A percentile compares a stretch with the other conserved stretches of the same genome.
These are phyloP conservation scores for Picochlorum sp. DNA, from an alignment of 139 green algal species.

Conservation along the genomic window DNA sequence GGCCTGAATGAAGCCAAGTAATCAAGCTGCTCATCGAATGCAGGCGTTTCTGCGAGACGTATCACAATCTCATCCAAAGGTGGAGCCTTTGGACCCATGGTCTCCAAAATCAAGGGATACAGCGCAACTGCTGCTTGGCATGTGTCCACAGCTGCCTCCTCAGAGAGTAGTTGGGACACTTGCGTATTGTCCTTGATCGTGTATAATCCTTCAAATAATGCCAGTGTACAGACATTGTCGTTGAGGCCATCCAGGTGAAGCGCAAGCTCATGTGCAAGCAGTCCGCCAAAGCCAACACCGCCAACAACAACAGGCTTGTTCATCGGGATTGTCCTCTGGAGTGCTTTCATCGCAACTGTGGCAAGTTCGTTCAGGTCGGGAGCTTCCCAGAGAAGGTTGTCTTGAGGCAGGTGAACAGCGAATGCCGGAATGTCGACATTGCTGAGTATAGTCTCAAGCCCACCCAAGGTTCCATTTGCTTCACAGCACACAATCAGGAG, in stretches of 20 bases:
- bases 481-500: conserved; percentile 34
- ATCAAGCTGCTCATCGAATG: conserved; percentile 52
- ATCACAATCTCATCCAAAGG: conserved; percentile 18
- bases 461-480: conserved; percentile 25
- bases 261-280: conserved; percentile 65
- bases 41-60: conserved; percentile 14
- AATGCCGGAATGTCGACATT: conserved; percentile 23
- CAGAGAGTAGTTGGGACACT: conserved; percentile 14
- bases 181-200: background rate
- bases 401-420: conserved; percentile 20
- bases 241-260: conserved; percentile 30
- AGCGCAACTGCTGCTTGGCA: conserved; percentile 18
- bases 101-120: conserved; percentile 18
- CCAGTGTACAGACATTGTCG: conserved; percentile 39
- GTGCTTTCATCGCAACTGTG: conserved; percentile 16
- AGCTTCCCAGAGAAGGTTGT: conserved; percentile 14
- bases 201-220: conserved; percentile 33
- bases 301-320: conserved; percentile 24
- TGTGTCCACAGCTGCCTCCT: conserved; percentile 5
- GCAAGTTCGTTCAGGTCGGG: conserved; percentile 28
- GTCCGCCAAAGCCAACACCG: conserved; percentile 44
- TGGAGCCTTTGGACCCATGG: conserved; percentile 7
- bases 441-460: conserved; percentile 20
- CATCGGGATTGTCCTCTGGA: conserved; percentile 10
- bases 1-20: conserved; percentile 42